Evolutionary conservation across 1,139 yeast species (phyloP).

Genomic region (Debaryomycetaceae sp.): DNA sequence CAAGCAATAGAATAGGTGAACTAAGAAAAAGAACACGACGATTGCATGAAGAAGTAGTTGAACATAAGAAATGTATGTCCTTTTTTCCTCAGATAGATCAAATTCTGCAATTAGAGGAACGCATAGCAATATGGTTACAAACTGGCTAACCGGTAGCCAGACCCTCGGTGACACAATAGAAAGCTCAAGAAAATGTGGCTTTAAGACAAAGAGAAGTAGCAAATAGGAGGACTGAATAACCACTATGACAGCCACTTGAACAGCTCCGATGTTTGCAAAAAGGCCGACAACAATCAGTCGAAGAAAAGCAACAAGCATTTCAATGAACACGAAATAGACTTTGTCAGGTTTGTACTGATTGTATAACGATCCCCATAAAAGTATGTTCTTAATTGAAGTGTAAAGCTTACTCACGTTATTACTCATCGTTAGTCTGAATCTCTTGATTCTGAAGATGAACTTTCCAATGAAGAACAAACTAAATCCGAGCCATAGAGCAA

Average conservation of each 20-base stretch:
- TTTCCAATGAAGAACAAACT: slow-evolving; percentile 29
- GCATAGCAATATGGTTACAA: slow-evolving; percentile 36
- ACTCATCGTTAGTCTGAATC: slow-evolving; percentile 14
- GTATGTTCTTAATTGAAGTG: slow-evolving; percentile 44
- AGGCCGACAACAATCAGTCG: slow-evolving; percentile 42
- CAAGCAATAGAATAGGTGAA: slow-evolving; percentile 32
- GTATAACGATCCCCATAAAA: slow-evolving; percentile 47
- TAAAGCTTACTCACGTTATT: slow-evolving; percentile 36
- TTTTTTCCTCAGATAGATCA: slow-evolving; percentile 26
- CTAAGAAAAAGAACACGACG: slow-evolving; percentile 33
- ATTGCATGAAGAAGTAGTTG: slow-evolving; percentile 39
- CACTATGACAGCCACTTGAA: slow-evolving; percentile 42
- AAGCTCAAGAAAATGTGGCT: slow-evolving; percentile 40
- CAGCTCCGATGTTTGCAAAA: slow-evolving; percentile 39
- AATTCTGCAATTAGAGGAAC: slow-evolving; percentile 38
- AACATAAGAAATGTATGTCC: slow-evolving; percentile 40
- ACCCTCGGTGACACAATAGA: slow-evolving; percentile 38
- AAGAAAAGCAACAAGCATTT: slow-evolving; percentile 25
- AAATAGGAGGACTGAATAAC: slow-evolving; percentile 33
- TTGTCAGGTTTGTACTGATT: slow-evolving; percentile 42
- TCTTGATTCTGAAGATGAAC: slow-evolving; percentile 22
- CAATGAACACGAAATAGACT: slow-evolving; percentile 36
- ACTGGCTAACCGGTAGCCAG: slow-evolving; percentile 34
- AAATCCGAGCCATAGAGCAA: slow-evolving; percentile 31
- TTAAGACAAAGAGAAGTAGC: slow-evolving; percentile 23